phyloP scores from a whole-genome alignment of 2,329 filamentous ascomycete genomes.

The Bipolaris sorokiniana region DNA sequence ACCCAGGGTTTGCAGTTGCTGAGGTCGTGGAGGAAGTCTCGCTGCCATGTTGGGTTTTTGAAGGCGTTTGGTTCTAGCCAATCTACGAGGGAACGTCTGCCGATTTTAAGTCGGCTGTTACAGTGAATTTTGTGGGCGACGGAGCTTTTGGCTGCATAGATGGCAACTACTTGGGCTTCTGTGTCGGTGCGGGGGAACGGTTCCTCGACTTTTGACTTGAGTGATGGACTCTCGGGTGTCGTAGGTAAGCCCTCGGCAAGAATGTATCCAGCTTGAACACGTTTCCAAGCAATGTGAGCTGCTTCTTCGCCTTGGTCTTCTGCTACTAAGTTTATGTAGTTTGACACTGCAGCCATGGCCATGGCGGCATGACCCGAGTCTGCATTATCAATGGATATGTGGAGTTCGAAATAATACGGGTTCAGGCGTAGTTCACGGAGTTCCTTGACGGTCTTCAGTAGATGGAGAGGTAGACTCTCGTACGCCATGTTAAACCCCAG shows the following conservation, averaged over 20 bases:
- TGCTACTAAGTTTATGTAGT: constrained; percentile 48
- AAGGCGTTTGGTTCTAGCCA: constrained; percentile 52
- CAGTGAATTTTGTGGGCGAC: constrained; percentile 52
- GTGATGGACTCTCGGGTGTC: constrained; percentile 26
- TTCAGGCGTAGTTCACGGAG: constrained; percentile 53
- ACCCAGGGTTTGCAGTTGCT: constrained; percentile 52
- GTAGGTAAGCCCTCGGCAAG: constrained; percentile 41
- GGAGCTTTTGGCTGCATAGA: constrained; percentile 50
- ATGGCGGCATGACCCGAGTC: constrained; percentile 58
- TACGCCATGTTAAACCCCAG: constrained; percentile 60
- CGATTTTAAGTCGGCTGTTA: constrained; percentile 50
- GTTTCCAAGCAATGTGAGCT: constrained; percentile 49
- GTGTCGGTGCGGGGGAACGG: constrained; percentile 17
- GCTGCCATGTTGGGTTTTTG: constrained; percentile 40
- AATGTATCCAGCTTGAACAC: constrained; percentile 53
- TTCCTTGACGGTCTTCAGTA: constrained; percentile 53
- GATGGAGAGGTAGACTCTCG: constrained; percentile 52
- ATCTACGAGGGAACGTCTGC: constrained; percentile 46
- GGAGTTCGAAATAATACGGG: constrained; percentile 58
- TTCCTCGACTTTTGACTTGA: constrained; percentile 12
- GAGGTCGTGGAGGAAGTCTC: constrained; percentile 48
- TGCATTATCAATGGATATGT: constrained; percentile 59
- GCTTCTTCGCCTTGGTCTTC: constrained; percentile 34
- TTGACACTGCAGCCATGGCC: constrained; percentile 47
- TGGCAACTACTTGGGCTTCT: constrained; percentile 25